Conservation (phyloP, 805 yeast genomes). For the Yamadazyma nakazawae region DNA sequence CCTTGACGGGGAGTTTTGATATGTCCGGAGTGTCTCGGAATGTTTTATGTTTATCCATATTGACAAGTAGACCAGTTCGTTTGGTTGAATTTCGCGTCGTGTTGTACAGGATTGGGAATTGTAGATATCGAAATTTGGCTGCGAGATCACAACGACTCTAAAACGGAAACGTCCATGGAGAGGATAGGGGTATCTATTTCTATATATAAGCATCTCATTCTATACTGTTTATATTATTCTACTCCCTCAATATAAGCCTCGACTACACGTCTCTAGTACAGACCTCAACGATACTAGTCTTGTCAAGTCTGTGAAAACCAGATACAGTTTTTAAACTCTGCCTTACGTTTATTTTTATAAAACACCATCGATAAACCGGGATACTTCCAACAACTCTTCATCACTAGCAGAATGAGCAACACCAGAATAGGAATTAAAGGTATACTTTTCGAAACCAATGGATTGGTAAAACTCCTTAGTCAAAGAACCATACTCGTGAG, state of each 20-base stretch:
- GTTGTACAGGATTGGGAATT: too few species aligned
- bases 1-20: constrained; percentile 13
- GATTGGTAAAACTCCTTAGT: constrained; percentile 45
- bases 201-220: too few species aligned
- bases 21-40: constrained; percentile 8
- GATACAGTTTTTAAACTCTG: too few species aligned
- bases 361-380: constrained; percentile 26
- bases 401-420: constrained; percentile 67
- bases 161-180: too few species aligned
- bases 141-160: too few species aligned
- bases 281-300: too few species aligned
- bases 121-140: too few species aligned
- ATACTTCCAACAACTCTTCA: constrained; percentile 60
- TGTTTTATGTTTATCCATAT: not conserved
- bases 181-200: too few species aligned
- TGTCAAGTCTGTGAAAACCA: too few species aligned
- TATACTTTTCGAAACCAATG: constrained; percentile 39
- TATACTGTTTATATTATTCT: too few species aligned
- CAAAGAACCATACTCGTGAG: constrained; percentile 33
- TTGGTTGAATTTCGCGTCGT: not conserved
- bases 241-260: too few species aligned
- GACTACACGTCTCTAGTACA: too few species aligned
- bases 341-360: constrained; percentile 5
- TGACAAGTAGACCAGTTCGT: not conserved
- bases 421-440: constrained; percentile 55